Conservation (phyloP, 345 rosid species). For the Melastoma malabathricum region DNA sequence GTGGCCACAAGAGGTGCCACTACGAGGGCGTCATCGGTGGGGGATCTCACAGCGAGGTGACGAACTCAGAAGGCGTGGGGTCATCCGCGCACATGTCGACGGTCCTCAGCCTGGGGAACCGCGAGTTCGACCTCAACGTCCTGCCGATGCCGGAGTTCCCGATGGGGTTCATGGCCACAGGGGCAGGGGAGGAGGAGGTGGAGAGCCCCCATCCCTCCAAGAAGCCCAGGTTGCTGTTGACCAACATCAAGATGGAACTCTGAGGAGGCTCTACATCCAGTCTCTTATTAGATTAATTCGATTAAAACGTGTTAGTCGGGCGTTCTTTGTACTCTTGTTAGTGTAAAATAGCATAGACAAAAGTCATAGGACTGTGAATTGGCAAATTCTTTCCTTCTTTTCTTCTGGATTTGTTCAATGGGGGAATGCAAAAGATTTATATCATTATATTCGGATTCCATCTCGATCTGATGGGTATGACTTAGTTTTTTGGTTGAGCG, state of each 20-base stretch:
- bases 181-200: constrained; percentile 16
- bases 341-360: too few species aligned
- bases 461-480: too few species aligned
- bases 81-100: constrained; percentile 2
- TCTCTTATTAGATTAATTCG: too few species aligned
- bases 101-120: constrained; percentile 6
- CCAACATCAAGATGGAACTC: constrained; percentile 4
- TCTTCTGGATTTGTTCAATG: too few species aligned
- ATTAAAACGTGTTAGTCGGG: too few species aligned
- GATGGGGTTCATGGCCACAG: constrained; percentile 4
- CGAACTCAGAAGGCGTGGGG: constrained; percentile 10
- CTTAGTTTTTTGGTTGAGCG: too few species aligned
- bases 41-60: constrained; percentile 4
- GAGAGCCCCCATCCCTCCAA: constrained; percentile 19
- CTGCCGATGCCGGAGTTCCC: constrained; percentile 15
- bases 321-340: too few species aligned
- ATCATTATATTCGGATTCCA: too few species aligned
- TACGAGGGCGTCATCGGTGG: constrained; percentile 15
- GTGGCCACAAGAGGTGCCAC: constrained; percentile 96
- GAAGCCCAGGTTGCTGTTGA: constrained; percentile 9
- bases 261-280: not conserved
- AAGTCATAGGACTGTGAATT: too few species aligned
- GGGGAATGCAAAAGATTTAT: too few species aligned
- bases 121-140: constrained; percentile 16
- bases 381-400: too few species aligned